Conservation (phyloP, 176 grass and related monocot species). For the Triticum turgidum region DNA sequence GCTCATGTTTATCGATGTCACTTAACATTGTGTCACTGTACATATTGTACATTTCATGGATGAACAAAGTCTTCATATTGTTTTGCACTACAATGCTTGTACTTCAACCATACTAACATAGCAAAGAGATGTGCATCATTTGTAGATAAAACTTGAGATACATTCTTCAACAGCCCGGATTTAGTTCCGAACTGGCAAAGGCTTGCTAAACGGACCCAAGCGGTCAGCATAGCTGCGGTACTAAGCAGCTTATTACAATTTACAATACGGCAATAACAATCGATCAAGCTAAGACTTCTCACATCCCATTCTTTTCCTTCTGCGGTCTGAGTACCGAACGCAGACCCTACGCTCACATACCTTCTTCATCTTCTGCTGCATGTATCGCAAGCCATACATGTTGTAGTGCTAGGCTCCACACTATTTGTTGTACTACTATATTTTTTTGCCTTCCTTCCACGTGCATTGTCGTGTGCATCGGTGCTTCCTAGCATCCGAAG, state of each 20-base stretch:
- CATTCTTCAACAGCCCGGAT: no score
- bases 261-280: background rate
- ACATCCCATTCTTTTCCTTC: slow-evolving; percentile 22
- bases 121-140: no score
- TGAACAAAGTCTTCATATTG: background rate
- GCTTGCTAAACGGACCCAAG: background rate
- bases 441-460: background rate
- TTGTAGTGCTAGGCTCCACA: slow-evolving; percentile 4
- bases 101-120: no score
- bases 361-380: background rate
- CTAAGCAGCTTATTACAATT: no score
- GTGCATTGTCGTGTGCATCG: background rate
- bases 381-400: background rate
- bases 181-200: background rate
- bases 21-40: slow-evolving; percentile 18
- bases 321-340: slow-evolving; percentile 8
- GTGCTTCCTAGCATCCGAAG: slow-evolving; percentile 70
- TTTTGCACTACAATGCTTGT: background rate
- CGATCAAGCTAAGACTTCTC: background rate
- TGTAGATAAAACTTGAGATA: no score
- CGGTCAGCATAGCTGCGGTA: no score
- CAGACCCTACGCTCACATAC: background rate
- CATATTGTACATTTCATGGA: slow-evolving; percentile 39
- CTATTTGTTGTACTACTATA: slow-evolving; percentile 21
- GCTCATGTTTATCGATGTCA: slow-evolving; percentile 44